A percentile compares a stretch with the other conserved stretches of the same genome.
Conservation (phyloP, 73 alveolate genomes). For the Paramecium octaurelia region DNA sequence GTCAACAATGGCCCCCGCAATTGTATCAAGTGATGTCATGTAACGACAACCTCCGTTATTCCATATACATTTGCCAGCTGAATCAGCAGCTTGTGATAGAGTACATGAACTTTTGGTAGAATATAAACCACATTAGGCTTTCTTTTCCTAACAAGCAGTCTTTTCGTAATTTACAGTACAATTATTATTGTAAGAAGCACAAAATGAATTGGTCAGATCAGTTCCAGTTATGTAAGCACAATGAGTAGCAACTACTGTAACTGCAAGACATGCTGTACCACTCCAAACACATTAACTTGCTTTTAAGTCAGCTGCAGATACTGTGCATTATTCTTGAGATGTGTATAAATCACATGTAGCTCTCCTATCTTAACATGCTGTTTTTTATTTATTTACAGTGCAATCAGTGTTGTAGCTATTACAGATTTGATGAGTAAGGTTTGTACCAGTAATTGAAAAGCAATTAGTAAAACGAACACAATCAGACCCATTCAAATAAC, state of each 20-base stretch:
- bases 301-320: not conserved
- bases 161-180: not conserved
- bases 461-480: not conserved
- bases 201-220: not conserved
- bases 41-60: too few species aligned
- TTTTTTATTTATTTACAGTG: not conserved
- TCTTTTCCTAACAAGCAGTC: not conserved
- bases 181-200: not conserved
- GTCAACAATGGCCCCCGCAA: too few species aligned
- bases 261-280: not conserved
- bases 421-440: not conserved
- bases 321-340: not conserved
- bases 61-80: not conserved
- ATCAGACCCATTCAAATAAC: not conserved
- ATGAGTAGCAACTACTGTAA: not conserved
- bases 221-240: not conserved
- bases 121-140: not conserved
- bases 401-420: not conserved
- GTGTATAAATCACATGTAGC: not conserved
- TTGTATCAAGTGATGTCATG: too few species aligned
- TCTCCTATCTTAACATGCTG: not conserved
- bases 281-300: not conserved
- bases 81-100: not conserved
- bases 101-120: not conserved
- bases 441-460: not conserved